These are phyloP conservation scores for Mallotus japonicus DNA, from an alignment of 441 rosid genomes.

Conservation along the genomic window DNA sequence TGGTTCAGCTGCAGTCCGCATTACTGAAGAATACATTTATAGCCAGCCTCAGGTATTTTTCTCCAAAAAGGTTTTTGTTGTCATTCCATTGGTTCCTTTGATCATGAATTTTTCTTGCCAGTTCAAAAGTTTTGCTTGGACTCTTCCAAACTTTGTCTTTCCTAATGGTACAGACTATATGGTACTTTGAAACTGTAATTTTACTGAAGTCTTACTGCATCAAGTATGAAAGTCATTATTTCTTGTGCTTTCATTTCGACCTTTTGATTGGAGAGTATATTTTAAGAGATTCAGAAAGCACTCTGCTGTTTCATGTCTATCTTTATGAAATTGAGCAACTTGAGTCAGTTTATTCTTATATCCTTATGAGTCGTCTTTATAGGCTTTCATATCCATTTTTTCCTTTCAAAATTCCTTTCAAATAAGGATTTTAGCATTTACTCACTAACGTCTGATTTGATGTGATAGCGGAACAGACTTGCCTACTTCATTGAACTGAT, in stretches of 20 bases:
- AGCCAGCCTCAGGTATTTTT: conserved; percentile 65
- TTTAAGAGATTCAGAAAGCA: not conserved
- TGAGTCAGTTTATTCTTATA: not conserved
- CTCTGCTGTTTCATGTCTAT: not conserved
- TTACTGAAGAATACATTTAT: conserved; percentile 87
- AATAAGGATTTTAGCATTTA: not conserved
- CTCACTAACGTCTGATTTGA: conserved; percentile 29
- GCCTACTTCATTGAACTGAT: conserved; percentile 79
- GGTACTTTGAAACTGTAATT: not conserved
- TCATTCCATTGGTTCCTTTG: not conserved
- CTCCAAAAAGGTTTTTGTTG: not conserved
- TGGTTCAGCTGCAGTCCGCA: conserved; percentile 87
- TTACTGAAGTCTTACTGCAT: not conserved
- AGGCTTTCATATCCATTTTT: not conserved
- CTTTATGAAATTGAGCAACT: not conserved
- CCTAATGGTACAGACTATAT: not conserved
- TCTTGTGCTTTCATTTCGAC: not conserved
- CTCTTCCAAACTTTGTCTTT: not conserved
- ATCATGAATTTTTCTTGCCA: not conserved
- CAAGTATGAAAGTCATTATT: not conserved
- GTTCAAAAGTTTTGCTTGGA: not conserved
- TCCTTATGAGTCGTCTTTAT: not conserved
- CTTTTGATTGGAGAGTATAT: not conserved
- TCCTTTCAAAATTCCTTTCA: not conserved
- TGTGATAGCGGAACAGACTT: conserved; percentile 68